Conservation (phyloP, 2,329 filamentous ascomycete genomes). For the Lachnellula occidentalis region DNA sequence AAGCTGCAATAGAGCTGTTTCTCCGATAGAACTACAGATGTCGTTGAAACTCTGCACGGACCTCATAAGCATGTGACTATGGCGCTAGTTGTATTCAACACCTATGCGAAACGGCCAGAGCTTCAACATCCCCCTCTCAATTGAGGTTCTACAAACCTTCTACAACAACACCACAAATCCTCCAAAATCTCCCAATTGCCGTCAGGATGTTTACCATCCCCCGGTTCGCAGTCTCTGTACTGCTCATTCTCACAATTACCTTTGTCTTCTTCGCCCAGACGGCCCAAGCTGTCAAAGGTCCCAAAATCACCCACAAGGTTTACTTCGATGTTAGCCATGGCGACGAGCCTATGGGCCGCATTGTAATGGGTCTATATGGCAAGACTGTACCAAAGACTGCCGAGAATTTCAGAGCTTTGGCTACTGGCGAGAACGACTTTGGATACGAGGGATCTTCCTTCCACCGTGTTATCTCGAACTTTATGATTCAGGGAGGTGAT, state of each 20-base stretch:
- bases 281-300: constrained; percentile 72
- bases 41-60: constrained; percentile 13
- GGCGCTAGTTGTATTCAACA: constrained; percentile 23
- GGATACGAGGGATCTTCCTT: constrained; percentile 77
- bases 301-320: constrained; percentile 94
- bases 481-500: constrained; percentile 91
- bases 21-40: constrained; percentile 1
- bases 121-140: not conserved
- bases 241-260: constrained; percentile 70
- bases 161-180: constrained; percentile 9
- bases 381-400: constrained; percentile 75
- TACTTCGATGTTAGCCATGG: constrained; percentile 80
- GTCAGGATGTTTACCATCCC: constrained; percentile 69
- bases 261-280: constrained; percentile 72
- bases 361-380: constrained; percentile 80
- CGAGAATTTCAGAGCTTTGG: constrained; percentile 73
- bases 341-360: constrained; percentile 65
- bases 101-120: constrained; percentile 24
- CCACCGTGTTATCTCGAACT: constrained; percentile 85
- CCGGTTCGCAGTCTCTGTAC: constrained; percentile 63
- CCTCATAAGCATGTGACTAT: constrained; percentile 16
- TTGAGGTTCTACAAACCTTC: constrained; percentile 11
- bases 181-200: constrained; percentile 20
- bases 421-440: constrained; percentile 81
- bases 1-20: constrained; percentile 1